These are phyloP conservation scores for Verbena officinalis DNA, from an alignment of 257 asterid species.

Conservation along the genomic window DNA sequence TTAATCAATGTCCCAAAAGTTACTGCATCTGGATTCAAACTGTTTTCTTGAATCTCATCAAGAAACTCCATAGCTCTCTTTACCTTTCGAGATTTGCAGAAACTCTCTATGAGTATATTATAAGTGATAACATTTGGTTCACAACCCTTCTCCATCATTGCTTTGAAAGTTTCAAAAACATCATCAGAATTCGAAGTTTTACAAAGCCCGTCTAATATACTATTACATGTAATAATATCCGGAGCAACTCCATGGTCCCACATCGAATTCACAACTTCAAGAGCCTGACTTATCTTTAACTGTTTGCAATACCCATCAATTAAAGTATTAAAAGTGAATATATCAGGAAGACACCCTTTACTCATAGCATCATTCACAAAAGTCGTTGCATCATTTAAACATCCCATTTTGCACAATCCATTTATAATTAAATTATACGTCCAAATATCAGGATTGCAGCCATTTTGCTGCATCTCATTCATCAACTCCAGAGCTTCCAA, in stretches of 20 bases:
- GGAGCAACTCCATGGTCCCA: conserved; percentile 72
- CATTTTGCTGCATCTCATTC: conserved; percentile 67
- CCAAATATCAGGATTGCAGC: conserved; percentile 75
- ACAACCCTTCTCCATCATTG: conserved; percentile 80
- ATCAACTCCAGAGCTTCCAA: conserved; percentile 76
- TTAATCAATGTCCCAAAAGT: conserved; percentile 73
- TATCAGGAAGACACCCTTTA: conserved; percentile 74
- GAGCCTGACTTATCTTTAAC: conserved; percentile 67
- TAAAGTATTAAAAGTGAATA: conserved; percentile 88
- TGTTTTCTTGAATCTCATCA: conserved; percentile 60
- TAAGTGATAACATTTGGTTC: conserved; percentile 74
- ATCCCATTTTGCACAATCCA: conserved; percentile 83
- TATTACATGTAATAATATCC: conserved; percentile 82
- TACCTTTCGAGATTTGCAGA: conserved; percentile 64
- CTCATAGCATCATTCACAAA: conserved; percentile 63
- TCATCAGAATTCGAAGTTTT: conserved; percentile 65
- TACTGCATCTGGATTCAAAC: conserved; percentile 69
- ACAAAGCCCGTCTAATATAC: conserved; percentile 81
- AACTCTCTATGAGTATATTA: conserved; percentile 80
- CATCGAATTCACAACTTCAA: conserved; percentile 68
- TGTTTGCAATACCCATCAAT: conserved; percentile 89
- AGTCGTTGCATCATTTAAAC: conserved; percentile 66
- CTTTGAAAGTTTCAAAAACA: conserved; percentile 74
- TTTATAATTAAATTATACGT: conserved; percentile 81
- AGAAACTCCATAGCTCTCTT: conserved; percentile 63